Evolutionary conservation across 768 basidiomycete genomes (phyloP).

Genomic region (Rubroboletus pulcherrimus): DNA sequence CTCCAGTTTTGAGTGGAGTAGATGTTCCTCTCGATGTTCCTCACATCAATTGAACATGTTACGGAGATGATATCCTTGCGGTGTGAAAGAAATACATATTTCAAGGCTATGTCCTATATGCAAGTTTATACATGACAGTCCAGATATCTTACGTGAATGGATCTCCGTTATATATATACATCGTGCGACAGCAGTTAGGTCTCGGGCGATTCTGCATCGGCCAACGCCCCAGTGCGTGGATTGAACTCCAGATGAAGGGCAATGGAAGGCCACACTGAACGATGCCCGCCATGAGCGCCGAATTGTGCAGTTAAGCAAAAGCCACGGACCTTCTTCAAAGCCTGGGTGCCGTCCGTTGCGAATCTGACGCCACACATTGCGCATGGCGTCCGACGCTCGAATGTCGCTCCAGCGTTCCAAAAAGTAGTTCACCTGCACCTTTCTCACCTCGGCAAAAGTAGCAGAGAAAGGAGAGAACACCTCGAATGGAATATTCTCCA

Average conservation of each 20-base stretch:
- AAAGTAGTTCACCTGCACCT: conserved; percentile 79
- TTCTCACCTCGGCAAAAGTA: conserved; percentile 75
- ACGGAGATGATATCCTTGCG: conserved; percentile 1
- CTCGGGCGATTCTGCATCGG: conserved; percentile 21
- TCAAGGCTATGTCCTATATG: not conserved
- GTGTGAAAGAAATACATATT: not conserved
- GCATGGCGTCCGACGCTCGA: conserved; percentile 79
- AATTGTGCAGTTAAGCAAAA: not conserved
- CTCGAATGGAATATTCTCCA: conserved; percentile 81
- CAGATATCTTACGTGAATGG: conserved; percentile 4
- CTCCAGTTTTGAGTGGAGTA: not conserved
- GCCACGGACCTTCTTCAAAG: conserved; percentile 71
- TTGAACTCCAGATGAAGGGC: conserved; percentile 60
- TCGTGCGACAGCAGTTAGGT: conserved; percentile 2
- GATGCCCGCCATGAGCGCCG: conserved; percentile 7
- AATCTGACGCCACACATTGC: conserved; percentile 81
- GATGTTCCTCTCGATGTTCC: conserved; percentile 1
- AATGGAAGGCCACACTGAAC: conserved; percentile 64
- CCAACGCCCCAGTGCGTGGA: conserved; percentile 31
- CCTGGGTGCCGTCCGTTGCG: conserved; percentile 79
- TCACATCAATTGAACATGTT: not conserved
- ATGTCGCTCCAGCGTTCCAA: conserved; percentile 80
- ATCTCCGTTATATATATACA: conserved; percentile 4
- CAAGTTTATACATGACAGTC: conserved; percentile 6
- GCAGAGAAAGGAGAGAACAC: conserved; percentile 84